Base-by-base conservation (phyloP, 768 basidiomycete species). In the Calocybe gangraenosa region DNA sequence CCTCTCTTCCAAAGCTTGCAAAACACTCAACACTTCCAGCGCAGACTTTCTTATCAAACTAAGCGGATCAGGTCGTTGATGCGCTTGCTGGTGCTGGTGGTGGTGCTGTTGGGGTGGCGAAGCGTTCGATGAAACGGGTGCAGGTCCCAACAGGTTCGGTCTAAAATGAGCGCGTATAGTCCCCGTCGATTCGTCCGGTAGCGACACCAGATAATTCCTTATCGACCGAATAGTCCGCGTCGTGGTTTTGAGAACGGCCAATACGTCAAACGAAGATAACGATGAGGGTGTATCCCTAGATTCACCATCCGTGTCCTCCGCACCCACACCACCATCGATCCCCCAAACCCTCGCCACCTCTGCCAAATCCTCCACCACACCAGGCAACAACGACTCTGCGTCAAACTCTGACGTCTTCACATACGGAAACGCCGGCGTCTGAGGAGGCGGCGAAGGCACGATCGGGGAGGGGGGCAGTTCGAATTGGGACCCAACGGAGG, bases 211-310 rank as follows among this genome's bases (percentile, higher is more conserved):
- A 61, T 92, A 93, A 60, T 89, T 89, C 10, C 92, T 78, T 23
- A 90, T 85, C 11, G 84, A 82, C 25, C 92, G 81, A 37, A 96
- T 81, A 3, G 87, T 81, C 32, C 75, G 76, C 6, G 91, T 92
- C 0, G 92, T 93, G 1, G 73, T 79, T 62, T 89, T 84, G 46
- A 95, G 77, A 3, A 82, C 69, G 3, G 69, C 71, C 7, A 94
- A 74, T 6, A 96, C 74, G 49, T 89, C 85, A 39, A 79, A 65
- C 17, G 37, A 7, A 20, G 22, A 22, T 25, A 32, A 28, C 21
- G 42, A 32, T 35, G 19, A 21, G 14, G 32, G 31, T 21, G 55
- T 57, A 14, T 49, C 49, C 49, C 55, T 42, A 49, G 44, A 42
- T n/a, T n/a, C n/a, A n/a, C n/a, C n/a, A n/a, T n/a, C n/a, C n/a